Evolutionary conservation across 1,139 yeast genomes (phyloP).

Genomic region (Keqinozyma sinolaborantium): DNA sequence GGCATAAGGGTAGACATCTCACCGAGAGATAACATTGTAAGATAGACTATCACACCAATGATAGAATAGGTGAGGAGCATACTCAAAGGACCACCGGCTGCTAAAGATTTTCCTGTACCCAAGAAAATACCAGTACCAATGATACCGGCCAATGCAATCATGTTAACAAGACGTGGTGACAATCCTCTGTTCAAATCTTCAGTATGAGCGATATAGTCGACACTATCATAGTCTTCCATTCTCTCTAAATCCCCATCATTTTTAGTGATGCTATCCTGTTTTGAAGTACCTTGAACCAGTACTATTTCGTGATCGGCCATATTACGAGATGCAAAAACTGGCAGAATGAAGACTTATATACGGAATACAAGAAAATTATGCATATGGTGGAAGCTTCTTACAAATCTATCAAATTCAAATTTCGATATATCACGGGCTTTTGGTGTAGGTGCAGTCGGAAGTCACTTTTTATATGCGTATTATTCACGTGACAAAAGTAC

Average conservation of each 20-base stretch:
- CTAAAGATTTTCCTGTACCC: constrained; percentile 59
- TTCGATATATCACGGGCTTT: no score
- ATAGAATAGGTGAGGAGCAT: constrained; percentile 54
- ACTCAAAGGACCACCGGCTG: constrained; percentile 63
- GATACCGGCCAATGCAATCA: constrained; percentile 66
- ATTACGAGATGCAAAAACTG: no score
- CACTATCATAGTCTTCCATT: not conserved
- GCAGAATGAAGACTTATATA: no score
- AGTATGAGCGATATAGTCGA: constrained; percentile 5
- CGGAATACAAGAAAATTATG: no score
- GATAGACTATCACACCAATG: constrained; percentile 56
- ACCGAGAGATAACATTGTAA: constrained; percentile 60
- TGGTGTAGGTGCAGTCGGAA: no score
- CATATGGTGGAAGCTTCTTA: no score
- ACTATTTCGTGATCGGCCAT: no score
- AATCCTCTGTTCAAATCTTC: constrained; percentile 41
- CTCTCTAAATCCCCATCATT: not conserved
- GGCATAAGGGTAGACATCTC: constrained; percentile 65
- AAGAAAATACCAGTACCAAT: constrained; percentile 69
- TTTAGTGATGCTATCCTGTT: no score
- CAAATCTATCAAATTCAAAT: no score
- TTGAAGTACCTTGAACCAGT: no score
- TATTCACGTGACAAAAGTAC: no score
- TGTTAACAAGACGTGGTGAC: constrained; percentile 51
- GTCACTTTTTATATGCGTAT: no score